Conservation (phyloP, 78 protist species). For the Dictyostelium firmibasis region DNA sequence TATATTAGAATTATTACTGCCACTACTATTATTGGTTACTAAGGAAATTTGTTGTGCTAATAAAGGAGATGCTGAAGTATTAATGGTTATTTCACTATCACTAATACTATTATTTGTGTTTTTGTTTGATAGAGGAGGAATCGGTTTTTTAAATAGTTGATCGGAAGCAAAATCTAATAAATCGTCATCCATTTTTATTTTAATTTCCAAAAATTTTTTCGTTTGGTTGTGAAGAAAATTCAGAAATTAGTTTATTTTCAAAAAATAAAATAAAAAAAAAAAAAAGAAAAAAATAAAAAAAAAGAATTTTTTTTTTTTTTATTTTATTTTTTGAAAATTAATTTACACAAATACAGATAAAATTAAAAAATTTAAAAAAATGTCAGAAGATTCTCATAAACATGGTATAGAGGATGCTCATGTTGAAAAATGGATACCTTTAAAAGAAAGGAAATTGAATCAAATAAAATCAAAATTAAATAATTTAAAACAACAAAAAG, state of each 20-base stretch:
- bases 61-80: not conserved
- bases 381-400: not conserved
- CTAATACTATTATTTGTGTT: not conserved
- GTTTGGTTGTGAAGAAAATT: not conserved
- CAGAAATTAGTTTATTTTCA: not conserved
- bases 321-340: not conserved
- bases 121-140: not conserved
- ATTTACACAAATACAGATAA: not conserved
- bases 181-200: slow-evolving; percentile 27
- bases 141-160: slow-evolving; percentile 4
- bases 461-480: not conserved
- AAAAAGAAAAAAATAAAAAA: not conserved
- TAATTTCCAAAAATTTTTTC: not conserved
- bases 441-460: slow-evolving; percentile 51
- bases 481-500: not conserved
- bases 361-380: no score
- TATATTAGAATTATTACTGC: not conserved
- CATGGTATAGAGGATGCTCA: not conserved
- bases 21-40: not conserved
- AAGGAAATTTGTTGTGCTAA: not conserved
- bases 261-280: not conserved
- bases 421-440: slow-evolving; percentile 57
- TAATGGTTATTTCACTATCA: not conserved
- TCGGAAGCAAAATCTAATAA: slow-evolving; percentile 48
- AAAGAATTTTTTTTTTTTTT: not conserved